Evolutionary conservation across 768 basidiomycete species (phyloP), one percentile per base, ranked within the genome.

Genomic region (Serendipita sp.): DNA sequence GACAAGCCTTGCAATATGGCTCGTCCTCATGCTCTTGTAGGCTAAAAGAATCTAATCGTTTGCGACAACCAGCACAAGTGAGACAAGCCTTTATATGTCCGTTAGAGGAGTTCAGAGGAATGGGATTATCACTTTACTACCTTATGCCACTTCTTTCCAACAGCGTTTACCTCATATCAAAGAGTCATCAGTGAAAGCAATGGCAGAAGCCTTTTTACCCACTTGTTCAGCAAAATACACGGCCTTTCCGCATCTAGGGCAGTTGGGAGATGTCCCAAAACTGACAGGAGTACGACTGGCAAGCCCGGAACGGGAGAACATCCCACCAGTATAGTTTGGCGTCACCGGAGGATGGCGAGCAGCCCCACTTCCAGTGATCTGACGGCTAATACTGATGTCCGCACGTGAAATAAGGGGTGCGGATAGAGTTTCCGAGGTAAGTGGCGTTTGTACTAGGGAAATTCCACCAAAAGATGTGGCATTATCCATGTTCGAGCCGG

Each of bases 211-310:
- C 18, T 31, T 6, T 23, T 3, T 46, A 66, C 69, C 18, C 52
- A 83, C 87, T 80, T 88, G 87, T 72, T 91, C 88, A 13, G 89
- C 88, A 70, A 91, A 91, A 74, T 87, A 92, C 8, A 92, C 89
- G 62, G 79, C 84, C 78, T 86, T 83, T 43, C 76, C 76, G 67
- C 89, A 92, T 64, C 79, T 78, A 6, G 84, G 82, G 68, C 89
- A 92, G 18, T 70, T 70, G 18, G 88, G 86, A n/a, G 52, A 52
- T 60, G 63, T 40, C 58, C 65, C 62, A 62, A 58, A 66, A 53
- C 53, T 62, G 33, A n/a, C 34, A 37, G 27, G 55, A 34, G 10
- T n/a, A n/a, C 55, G 18, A 27, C 27, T n/a, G 10, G 55, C 55
- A 60, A 29, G 11, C 1, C 18, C 18, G 4, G 55, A 60, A 10